Conservation (phyloP, 129 eudicot genomes). For the Arctium minus region DNA sequence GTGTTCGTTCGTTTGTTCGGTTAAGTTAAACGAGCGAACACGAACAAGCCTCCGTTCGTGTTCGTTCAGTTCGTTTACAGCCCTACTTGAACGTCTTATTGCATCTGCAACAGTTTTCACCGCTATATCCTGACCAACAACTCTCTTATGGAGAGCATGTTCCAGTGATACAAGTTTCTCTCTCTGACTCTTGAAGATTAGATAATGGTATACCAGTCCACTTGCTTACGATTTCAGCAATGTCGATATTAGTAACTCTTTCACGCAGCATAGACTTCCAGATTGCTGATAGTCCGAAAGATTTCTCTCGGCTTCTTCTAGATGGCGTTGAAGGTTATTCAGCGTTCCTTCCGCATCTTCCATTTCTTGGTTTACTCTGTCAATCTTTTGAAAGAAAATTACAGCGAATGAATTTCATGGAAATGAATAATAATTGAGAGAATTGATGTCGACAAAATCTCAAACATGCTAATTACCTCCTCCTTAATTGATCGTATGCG, state of each 20-base stretch:
- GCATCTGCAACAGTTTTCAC: conserved; percentile 96
- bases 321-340: conserved; percentile 77
- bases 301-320: conserved; percentile 77
- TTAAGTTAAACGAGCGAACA: too few species aligned
- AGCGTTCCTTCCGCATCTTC: conserved; percentile 74
- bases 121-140: conserved; percentile 87
- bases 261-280: conserved; percentile 73
- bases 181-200: conserved; percentile 88
- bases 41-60: too few species aligned
- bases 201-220: conserved; percentile 95
- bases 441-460: background rate
- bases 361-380: conserved; percentile 74
- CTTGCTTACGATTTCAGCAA: conserved; percentile 18
- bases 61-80: too few species aligned
- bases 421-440: background rate
- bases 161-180: conserved; percentile 78
- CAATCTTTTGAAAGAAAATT: conserved; percentile 50
- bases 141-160: conserved; percentile 75
- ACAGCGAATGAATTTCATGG: background rate
- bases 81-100: conserved; percentile 79
- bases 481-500: conserved; percentile 54
- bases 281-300: conserved; percentile 66
- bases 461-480: conserved; percentile 50
- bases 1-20: too few species aligned
- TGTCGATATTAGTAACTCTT: conserved; percentile 94